A percentile compares a stretch with the other conserved stretches of the same genome.
phyloP scores from a whole-genome alignment of 73 alveolate species.

The Tetrahymena elliotti region DNA sequence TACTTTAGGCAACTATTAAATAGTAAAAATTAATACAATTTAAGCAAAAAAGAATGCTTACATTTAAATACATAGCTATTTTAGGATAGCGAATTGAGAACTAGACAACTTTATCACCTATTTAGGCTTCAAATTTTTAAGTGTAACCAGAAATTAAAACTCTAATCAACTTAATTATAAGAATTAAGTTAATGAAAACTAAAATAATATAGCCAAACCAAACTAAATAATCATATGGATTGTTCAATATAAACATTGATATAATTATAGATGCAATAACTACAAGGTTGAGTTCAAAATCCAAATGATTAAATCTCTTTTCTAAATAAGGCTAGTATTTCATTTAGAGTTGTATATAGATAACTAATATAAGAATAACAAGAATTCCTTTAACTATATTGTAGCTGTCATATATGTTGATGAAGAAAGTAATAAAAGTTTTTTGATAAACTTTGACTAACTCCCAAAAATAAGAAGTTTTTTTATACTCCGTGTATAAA shows the following conservation, averaged over 20 bases:
- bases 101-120: neutral
- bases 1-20: neutral
- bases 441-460: constrained; percentile 22
- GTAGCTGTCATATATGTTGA: constrained; percentile 1
- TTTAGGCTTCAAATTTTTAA: neutral
- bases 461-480: constrained; percentile 24
- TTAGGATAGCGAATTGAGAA: neutral
- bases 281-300: neutral
- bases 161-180: neutral
- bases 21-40: neutral
- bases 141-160: neutral
- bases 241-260: neutral
- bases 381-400: constrained; percentile 12
- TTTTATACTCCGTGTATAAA: constrained; percentile 14
- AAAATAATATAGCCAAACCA: neutral
- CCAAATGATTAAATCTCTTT: constrained; percentile 7
- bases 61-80: neutral
- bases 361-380: neutral
- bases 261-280: neutral
- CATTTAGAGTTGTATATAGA: neutral
- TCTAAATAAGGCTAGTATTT: constrained; percentile 9
- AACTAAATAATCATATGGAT: neutral
- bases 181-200: neutral
- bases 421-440: constrained; percentile 10
- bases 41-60: neutral